These are phyloP conservation scores for Candida nonsorbophila DNA, from an alignment of 805 yeast species.

Conservation along the genomic window DNA sequence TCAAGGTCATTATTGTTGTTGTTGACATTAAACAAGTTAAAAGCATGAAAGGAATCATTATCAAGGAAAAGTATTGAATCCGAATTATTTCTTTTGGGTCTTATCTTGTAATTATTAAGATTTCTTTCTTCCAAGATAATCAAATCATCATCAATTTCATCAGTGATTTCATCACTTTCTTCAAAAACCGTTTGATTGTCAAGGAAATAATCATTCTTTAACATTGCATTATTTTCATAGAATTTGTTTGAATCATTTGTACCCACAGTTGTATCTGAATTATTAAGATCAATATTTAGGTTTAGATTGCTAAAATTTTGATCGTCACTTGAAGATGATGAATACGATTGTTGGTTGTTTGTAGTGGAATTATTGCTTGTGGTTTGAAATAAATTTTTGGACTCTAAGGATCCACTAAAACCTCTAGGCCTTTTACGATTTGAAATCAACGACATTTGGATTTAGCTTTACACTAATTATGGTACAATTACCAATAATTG, in stretches of 20 bases:
- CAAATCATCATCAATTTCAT: conserved; percentile 23
- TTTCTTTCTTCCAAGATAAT: conserved; percentile 31
- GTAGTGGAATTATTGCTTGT: no score
- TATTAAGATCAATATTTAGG: no score
- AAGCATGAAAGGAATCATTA: conserved; percentile 36
- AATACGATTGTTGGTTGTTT: no score
- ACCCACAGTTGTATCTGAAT: conserved; percentile 1
- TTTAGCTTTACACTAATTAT: not conserved
- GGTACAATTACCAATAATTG: not conserved
- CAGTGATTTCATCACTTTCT: conserved; percentile 1
- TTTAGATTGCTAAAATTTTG: no score
- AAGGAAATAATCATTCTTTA: conserved; percentile 3
- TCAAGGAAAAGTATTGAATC: conserved; percentile 32
- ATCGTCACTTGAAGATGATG: no score
- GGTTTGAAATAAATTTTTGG: no score
- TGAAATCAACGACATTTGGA: conserved; percentile 28
- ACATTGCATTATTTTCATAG: conserved; percentile 2
- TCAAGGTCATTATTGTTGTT: conserved; percentile 9
- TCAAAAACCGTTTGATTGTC: conserved; percentile 8
- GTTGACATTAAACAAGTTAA: conserved; percentile 39
- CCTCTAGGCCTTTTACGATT: conserved; percentile 43
- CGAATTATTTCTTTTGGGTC: conserved; percentile 23
- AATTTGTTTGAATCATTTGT: not conserved
- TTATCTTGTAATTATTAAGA: conserved; percentile 8
- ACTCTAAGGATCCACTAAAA: conserved; percentile 34